These are phyloP conservation scores for Exophiala spinifera DNA, from an alignment of 2,329 filamentous ascomycete genomes.

Conservation along the genomic window DNA sequence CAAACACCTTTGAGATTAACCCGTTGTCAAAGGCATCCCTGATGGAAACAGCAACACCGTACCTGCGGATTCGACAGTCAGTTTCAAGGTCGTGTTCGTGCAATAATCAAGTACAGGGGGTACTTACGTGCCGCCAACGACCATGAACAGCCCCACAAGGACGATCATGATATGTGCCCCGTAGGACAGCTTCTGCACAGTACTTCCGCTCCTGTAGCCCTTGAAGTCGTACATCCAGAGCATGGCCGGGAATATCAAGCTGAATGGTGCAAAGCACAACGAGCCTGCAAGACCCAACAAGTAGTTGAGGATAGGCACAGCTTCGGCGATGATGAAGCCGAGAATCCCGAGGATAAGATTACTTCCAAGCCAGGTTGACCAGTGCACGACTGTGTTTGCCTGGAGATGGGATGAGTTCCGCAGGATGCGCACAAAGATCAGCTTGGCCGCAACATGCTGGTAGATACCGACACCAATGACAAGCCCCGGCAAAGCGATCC, in stretches of 20 bases:
- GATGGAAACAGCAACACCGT: constrained; percentile 9
- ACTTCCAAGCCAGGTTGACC: constrained; percentile 51
- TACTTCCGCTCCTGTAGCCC: constrained; percentile 38
- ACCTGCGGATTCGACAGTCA: neutral
- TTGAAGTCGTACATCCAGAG: constrained; percentile 49
- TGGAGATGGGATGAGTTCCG: constrained; percentile 52
- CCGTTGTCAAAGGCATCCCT: constrained; percentile 1
- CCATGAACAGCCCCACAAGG: constrained; percentile 47
- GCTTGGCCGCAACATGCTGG: constrained; percentile 50
- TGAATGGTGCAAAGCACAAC: constrained; percentile 52
- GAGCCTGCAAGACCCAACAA: constrained; percentile 49
- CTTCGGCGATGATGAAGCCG: constrained; percentile 49
- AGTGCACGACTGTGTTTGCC: constrained; percentile 50
- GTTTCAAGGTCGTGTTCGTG: neutral
- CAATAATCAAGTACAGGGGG: neutral
- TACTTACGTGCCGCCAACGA: constrained; percentile 48
- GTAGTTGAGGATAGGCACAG: constrained; percentile 56
- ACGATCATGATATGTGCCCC: constrained; percentile 44
- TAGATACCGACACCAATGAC: constrained; percentile 29
- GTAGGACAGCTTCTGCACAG: constrained; percentile 38
- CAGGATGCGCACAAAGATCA: constrained; percentile 55
- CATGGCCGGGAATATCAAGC: constrained; percentile 48
- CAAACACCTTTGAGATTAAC: constrained; percentile 11
- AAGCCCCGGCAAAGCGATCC: constrained; percentile 36
- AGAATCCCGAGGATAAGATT: constrained; percentile 30